Base-by-base conservation (phyloP, 1,284 basidiomycete species). In the Phellinidium pouzarii region DNA sequence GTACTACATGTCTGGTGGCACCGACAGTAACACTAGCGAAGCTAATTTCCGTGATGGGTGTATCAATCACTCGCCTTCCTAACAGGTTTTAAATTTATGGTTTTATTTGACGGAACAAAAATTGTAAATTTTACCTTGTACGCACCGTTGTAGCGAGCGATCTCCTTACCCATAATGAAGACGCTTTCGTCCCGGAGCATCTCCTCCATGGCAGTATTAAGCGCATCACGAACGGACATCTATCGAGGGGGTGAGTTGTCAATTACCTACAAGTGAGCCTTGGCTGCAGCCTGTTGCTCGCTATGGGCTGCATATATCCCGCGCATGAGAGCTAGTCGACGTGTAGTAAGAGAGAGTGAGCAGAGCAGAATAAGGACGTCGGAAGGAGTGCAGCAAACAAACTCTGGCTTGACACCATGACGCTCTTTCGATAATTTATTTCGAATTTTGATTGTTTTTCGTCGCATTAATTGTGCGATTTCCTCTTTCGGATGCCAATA, bases 1-100 rank as follows among this genome's bases (percentile, higher is more conserved):
- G 9, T 94, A 97, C 75, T 99, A 99, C 83, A 99, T 99, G 96
- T 98, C 94, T 43, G 96, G 91, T 96, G 55, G 96, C 86, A 68
- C 96, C 96, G 59, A 94, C 87, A 9, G 96, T 96, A 54, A 99
- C 69, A 77, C 96, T 96, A 68, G 92, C 88, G 73, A 99, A 99
- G 69, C 96, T 96, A 83, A 95, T 92, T 74, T 99, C 96, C 44
- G 94, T 97, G 66, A 98, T 98, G 58, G 92, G 92, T 1, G 92
- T 95, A 71, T 99, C 96, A 56, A 99, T 87, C 56, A 99, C 96
- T 58, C 96, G 89, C 76, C 98, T 95, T 61, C 96, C 96, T 61
- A 98, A 99, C 78, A 99, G 98, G 82, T 99, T 83, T 91, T 94
- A 56, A 27, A 52, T 26, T 3, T 2, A 34, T 34, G 6, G 31